phyloP scores from a whole-genome alignment of 805 yeast species.

The Phaffomyces thermotolerans region DNA sequence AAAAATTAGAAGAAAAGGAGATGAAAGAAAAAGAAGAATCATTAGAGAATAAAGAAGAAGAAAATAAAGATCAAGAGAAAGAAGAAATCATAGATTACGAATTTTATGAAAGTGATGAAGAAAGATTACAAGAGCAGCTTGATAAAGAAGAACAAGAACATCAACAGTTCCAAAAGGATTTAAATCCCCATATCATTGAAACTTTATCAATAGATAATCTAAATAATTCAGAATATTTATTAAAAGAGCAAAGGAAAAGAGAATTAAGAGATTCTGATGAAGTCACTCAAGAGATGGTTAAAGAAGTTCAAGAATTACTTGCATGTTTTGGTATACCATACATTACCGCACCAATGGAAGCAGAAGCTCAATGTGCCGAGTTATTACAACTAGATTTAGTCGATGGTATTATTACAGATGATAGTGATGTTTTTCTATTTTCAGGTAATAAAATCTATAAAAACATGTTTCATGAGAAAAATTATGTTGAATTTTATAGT shows the following conservation, averaged over 20 bases:
- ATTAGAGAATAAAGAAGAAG: constrained; percentile 2
- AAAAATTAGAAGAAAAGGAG: background rate
- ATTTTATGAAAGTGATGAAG: constrained; percentile 74
- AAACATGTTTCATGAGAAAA: constrained; percentile 90
- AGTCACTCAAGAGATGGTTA: constrained; percentile 78
- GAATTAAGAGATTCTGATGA: constrained; percentile 87
- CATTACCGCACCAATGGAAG: constrained; percentile 96
- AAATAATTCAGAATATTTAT: constrained; percentile 34
- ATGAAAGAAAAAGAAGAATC: background rate
- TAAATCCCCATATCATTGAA: constrained; percentile 24
- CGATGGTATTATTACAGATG: constrained; percentile 95
- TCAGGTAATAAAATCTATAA: constrained; percentile 82
- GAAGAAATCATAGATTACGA: constrained; percentile 43
- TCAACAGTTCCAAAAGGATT: constrained; percentile 45
- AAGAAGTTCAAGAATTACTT: constrained; percentile 83
- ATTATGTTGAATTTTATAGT: constrained; percentile 81
- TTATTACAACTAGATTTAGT: constrained; percentile 61
- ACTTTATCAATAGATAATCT: constrained; percentile 3
- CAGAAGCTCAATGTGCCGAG: constrained; percentile 97
- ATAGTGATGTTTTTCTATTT: constrained; percentile 91
- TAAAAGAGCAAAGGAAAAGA: constrained; percentile 56
- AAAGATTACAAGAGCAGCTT: constrained; percentile 52
- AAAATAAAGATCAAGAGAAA: constrained; percentile 7
- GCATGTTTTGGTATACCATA: constrained; percentile 90
- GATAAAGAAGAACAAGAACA: constrained; percentile 69